Evolutionary conservation across 2,329 filamentous ascomycete genomes (phyloP).

Genomic region (Epichloe sibirici): DNA sequence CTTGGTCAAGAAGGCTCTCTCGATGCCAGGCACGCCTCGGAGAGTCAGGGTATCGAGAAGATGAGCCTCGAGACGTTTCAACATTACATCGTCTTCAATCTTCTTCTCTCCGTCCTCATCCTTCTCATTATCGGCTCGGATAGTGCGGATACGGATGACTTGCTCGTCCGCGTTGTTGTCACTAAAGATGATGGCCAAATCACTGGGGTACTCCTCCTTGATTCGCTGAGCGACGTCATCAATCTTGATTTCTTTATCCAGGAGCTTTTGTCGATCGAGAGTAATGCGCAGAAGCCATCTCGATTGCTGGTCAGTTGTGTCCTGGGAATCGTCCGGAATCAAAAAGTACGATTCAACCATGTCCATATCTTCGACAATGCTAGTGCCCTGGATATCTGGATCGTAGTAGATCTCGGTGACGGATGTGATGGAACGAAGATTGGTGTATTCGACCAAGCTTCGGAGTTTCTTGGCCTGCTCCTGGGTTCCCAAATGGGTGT

Average conservation of each 20-base stretch:
- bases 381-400: constrained; percentile 74
- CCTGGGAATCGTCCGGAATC: constrained; percentile 65
- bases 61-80: constrained; percentile 85
- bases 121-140: constrained; percentile 56
- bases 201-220: constrained; percentile 74
- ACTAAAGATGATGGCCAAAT: constrained; percentile 88
- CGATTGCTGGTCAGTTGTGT: constrained; percentile 61
- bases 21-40: constrained; percentile 79
- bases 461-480: constrained; percentile 76
- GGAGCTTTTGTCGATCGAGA: constrained; percentile 82
- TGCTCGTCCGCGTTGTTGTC: constrained; percentile 96
- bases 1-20: constrained; percentile 85
- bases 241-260: constrained; percentile 87
- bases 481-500: constrained; percentile 52
- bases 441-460: constrained; percentile 88
- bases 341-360: constrained; percentile 97
- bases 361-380: constrained; percentile 76
- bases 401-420: constrained; percentile 97
- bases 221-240: constrained; percentile 83
- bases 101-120: constrained; percentile 50
- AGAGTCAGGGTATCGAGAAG: constrained; percentile 83
- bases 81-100: constrained; percentile 79
- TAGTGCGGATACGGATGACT: constrained; percentile 82
- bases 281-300: constrained; percentile 92
- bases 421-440: constrained; percentile 78